Evolutionary conservation across 176 grass and related monocot genomes (phyloP).

Genomic region (Otatea glauca): DNA sequence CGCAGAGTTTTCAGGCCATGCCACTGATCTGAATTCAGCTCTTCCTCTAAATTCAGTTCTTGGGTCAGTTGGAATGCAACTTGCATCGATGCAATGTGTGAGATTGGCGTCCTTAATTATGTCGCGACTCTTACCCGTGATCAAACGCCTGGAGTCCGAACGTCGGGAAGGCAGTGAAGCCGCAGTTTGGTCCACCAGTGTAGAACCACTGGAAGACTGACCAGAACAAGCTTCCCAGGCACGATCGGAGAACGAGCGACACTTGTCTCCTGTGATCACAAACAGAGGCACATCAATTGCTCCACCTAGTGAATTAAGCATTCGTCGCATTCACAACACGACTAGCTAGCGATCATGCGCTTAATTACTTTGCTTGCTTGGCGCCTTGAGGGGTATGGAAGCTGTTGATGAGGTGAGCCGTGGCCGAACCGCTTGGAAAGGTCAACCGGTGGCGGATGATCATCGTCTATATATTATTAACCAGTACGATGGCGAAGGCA

Average conservation of each 20-base stretch:
- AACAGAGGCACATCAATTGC: background rate
- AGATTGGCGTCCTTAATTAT: background rate
- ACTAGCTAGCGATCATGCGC: background rate
- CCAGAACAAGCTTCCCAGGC: slow-evolving; percentile 59
- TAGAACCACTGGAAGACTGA: slow-evolving; percentile 82
- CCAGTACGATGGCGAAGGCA: background rate
- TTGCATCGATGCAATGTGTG: background rate
- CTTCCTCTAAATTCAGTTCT: background rate
- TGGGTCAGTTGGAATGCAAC: background rate
- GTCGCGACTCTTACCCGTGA: slow-evolving; percentile 38
- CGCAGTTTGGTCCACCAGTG: slow-evolving; percentile 59
- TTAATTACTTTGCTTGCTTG: slow-evolving; percentile 55
- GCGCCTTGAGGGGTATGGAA: slow-evolving; percentile 71
- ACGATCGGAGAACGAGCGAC: slow-evolving; percentile 55
- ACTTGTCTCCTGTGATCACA: slow-evolving; percentile 58
- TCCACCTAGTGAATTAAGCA: no score
- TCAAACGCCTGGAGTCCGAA: slow-evolving; percentile 65
- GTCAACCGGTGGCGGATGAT: slow-evolving; percentile 73
- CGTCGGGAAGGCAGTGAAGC: slow-evolving; percentile 66
- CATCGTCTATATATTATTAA: slow-evolving; percentile 62
- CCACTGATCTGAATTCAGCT: slow-evolving; percentile 26
- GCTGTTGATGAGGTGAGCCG: slow-evolving; percentile 86
- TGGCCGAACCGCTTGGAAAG: slow-evolving; percentile 80
- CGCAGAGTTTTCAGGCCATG: slow-evolving; percentile 34
- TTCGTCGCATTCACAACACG: no score